Evolutionary conservation across 495 filamentous ascomycete genomes (phyloP), one percentile per base, ranked within the genome.

Genomic region (Elasticomyces elasticus): DNA sequence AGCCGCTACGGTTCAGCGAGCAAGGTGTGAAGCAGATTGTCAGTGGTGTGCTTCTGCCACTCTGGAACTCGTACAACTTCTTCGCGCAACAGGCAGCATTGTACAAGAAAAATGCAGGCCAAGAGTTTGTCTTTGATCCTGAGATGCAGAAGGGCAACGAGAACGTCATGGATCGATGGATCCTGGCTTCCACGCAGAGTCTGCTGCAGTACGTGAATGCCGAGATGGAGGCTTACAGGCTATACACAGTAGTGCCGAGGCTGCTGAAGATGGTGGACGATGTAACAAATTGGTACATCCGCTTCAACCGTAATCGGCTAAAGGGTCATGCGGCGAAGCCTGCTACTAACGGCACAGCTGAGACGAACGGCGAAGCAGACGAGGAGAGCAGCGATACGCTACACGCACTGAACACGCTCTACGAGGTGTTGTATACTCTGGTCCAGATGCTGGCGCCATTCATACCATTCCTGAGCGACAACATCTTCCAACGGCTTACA

Each of bases 11-110:
- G 4, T 98, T 98, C 74, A 91, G 91, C 71, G 94, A 96, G 65
- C 57, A 78, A 0, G 92, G 92, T 22, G 94, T 98, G 26, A 95
- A 95, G 70, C 92, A 97, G 62, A 89, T 98, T 55, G 86, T 98
- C 20, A 81, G 86, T 15, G 96, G 94, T 68, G 92, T 98, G 1
- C 74, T 98, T 0, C 74, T 98, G 31, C 94, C 94, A 9, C 72
- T 98, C 20, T 97, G 92, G 92, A 98, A 97, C 71, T 90, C 84
- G 61, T 97, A 92, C 71, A 90, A 92, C 65, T 97, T 98, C 76
- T 96, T 97, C 55, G 86, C 92, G 48, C 89, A 87, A n/a, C 92
- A 96, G 70, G 87, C 89, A n/a, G 74, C 81, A 48, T 76, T 98
- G 15, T 71, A 94, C 55, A 95, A 95, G 76, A 98, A 97, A 75